Evolutionary conservation across 306 rosid genomes (phyloP), one percentile per base, ranked within the genome.

Genomic region (Acacia melanoxylon): DNA sequence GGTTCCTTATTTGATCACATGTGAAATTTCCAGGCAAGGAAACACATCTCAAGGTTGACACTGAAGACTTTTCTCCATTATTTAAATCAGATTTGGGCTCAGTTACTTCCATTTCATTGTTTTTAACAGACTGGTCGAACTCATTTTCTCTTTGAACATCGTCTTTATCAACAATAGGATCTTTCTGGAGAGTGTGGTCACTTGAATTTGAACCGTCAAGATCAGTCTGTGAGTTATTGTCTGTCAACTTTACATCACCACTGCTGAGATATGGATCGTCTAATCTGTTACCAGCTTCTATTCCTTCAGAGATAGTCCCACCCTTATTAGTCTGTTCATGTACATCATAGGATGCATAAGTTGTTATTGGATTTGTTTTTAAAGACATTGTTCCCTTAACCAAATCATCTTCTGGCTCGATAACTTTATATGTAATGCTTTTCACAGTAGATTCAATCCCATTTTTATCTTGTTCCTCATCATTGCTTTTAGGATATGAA

Each of bases 11-110:
- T 79, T 81, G 80, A 73, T 81, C 76, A 24, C 10, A 29, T 58
- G 89, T 78, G 80, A 88, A 85, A 52, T 37, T 7, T 40, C 86
- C 90, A 45, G 70, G 56, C 66, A 86, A 70, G 76, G 89, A 80
- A 81, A 80, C 80, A 79, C 33, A 27, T 44, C 73, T 76, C 70
- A 14, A 58, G 19, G 35, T 79, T 44, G 33, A 12, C 33, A 72
- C 59, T 80, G 65, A 48, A 54, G 78, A 68, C 65, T 73, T 77
- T 52, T 45, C 35, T 24, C 27, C 81, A 62, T 71, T 80, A 68
- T 29, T 67, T 42, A 25, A 54, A 59, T 80, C 79, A 81, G 66
- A 81, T 76, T 82, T 84, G 74, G 80, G 81, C 68, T 68, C 75
- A 74, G 20, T 68, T 17, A 46, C 72, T 62, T 59, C 19, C 49